These are phyloP conservation scores for Protomyces lactucae-debilis DNA, from an alignment of 1,139 yeast species.

Conservation along the genomic window DNA sequence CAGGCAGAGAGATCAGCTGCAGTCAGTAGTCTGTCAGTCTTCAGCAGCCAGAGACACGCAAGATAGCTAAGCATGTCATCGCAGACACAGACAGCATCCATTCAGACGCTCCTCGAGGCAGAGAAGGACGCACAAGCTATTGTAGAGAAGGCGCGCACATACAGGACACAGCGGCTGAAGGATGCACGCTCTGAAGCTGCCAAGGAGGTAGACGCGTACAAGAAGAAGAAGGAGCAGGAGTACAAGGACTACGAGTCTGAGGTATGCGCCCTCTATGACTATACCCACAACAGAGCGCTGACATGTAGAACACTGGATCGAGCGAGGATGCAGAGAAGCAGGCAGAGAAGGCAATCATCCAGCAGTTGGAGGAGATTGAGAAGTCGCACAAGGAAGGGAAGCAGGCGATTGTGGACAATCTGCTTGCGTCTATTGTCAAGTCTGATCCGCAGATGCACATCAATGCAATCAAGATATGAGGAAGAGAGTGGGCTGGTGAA, in stretches of 20 bases:
- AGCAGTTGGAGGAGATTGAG: conserved; percentile 58
- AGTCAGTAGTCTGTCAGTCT: no score
- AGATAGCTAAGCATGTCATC: conserved; percentile 5
- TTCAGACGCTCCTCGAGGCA: conserved; percentile 46
- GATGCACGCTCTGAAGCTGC: conserved; percentile 93
- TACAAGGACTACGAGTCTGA: conserved; percentile 65
- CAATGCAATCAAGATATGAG: conserved; percentile 49
- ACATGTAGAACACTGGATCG: conserved; percentile 52
- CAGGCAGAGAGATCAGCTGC: neutral
- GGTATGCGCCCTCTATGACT: conserved; percentile 34
- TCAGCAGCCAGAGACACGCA: neutral
- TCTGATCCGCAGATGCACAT: conserved; percentile 80
- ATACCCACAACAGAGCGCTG: neutral
- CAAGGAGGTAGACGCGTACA: conserved; percentile 80
- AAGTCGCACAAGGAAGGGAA: conserved; percentile 61
- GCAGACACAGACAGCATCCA: conserved; percentile 23
- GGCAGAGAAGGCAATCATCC: conserved; percentile 49
- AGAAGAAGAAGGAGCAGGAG: conserved; percentile 76
- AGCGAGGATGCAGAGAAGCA: conserved; percentile 65
- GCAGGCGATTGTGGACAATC: conserved; percentile 61
- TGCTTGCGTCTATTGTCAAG: conserved; percentile 71
- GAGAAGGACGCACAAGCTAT: conserved; percentile 96
- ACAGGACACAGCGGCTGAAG: conserved; percentile 73
- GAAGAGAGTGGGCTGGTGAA: neutral
- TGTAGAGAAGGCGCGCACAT: conserved; percentile 64